Percentiles rank a stretch among this genome's conserved stretches.
Evolutionary conservation across 345 rosid species (phyloP).

Genomic region (Gossypium longicalyx): DNA sequence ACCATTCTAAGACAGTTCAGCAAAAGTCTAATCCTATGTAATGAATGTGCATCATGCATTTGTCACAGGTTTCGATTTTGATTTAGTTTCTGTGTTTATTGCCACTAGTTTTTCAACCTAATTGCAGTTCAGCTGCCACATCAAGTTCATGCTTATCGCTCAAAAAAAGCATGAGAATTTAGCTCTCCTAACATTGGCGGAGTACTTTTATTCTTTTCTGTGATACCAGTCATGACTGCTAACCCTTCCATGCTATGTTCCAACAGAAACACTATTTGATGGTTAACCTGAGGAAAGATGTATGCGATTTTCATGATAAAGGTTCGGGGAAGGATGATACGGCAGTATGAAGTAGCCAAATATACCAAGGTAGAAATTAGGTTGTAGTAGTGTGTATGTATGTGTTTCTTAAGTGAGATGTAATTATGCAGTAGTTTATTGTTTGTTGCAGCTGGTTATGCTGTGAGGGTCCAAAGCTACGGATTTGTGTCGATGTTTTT

Average conservation of each 20-base stretch:
- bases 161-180: neutral
- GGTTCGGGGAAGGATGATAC: neutral
- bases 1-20: neutral
- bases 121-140: neutral
- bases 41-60: neutral
- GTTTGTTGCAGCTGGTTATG: constrained; percentile 5
- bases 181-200: neutral
- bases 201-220: neutral
- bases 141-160: neutral
- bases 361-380: neutral
- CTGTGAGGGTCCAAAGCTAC: neutral
- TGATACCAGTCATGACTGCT: neutral
- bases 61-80: neutral
- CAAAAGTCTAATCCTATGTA: neutral
- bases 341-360: neutral
- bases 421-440: neutral
- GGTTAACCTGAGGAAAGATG: neutral
- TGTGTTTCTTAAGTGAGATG: neutral
- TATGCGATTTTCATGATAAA: neutral
- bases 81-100: neutral
- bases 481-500: neutral
- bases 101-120: neutral
- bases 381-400: neutral
- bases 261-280: neutral
- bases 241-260: neutral